A percentile compares a stretch with the other conserved stretches of the same genome.
phyloP scores from a whole-genome alignment of 2,329 filamentous ascomycete species.

The Cladosporium austrohemisphaericum region DNA sequence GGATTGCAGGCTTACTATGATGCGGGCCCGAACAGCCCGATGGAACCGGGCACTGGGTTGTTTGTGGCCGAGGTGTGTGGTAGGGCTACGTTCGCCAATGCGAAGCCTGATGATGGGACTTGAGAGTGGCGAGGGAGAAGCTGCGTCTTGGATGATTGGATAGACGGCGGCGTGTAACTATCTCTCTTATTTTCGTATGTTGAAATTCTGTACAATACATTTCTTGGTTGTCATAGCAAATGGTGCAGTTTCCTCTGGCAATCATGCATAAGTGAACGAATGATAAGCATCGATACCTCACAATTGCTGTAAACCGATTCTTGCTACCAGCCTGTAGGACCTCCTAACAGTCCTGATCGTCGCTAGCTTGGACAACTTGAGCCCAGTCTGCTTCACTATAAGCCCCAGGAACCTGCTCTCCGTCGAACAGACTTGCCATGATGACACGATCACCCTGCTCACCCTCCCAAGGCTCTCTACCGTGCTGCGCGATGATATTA shows the following conservation, averaged over 20 bases:
- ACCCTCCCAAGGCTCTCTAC: constrained; percentile 47
- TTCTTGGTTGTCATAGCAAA: no score
- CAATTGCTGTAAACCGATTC: no score
- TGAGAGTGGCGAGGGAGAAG: constrained; percentile 17
- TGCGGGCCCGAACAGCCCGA: constrained; percentile 28
- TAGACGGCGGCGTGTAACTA: no score
- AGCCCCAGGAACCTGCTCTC: constrained; percentile 42
- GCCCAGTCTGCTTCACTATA: constrained; percentile 45
- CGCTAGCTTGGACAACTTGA: constrained; percentile 45
- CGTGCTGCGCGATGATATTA: constrained; percentile 49
- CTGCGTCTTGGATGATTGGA: no score
- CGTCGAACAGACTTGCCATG: constrained; percentile 48
- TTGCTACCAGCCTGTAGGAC: no score
- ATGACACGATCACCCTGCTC: constrained; percentile 46
- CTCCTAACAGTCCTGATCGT: no score
- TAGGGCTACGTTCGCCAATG: constrained; percentile 23
- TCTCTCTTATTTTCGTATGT: no score
- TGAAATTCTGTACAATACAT: no score
- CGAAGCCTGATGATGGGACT: constrained; percentile 32
- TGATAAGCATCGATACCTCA: no score
- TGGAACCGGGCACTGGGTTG: constrained; percentile 30
- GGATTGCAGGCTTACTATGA: constrained; percentile 28
- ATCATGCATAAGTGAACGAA: no score
- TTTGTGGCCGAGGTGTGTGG: constrained; percentile 30
- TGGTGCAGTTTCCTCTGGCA: no score